Evolutionary conservation across 140 eudicot species (phyloP), one percentile per base, ranked within the genome.

Genomic region (Bidens hawaiensis): DNA sequence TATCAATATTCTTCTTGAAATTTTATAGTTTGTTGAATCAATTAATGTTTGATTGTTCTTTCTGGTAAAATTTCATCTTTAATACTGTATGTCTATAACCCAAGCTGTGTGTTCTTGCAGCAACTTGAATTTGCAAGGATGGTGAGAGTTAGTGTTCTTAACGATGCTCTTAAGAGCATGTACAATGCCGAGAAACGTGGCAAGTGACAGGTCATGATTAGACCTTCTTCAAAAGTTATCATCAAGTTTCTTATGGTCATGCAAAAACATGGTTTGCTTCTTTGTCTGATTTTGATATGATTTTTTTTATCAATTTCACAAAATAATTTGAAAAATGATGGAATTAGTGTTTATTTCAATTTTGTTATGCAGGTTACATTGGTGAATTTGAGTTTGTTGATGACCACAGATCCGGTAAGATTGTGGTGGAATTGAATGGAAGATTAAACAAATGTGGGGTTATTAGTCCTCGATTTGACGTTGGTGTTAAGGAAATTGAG

Each of bases 391-490:
- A 80, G 79, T 76, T 47, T n/a, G 86, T 80, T 58, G 86, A 80
- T 76, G 86, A 80, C 57, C 86, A 80, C 70, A 63, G 86, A 56
- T 67, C 86, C 14, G 86, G 86, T 36, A 80, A 80, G 30, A 80
- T 80, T 50, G 86, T 80, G 46, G 82, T 80, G 31, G 82, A 80
- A 54, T 47, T 80, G 59, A 80, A 80, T 9, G 86, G 86, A 24
- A 76, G 86, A 73, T 77, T 80, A 13, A 80, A 80, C 86, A 80
- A 80, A 19, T 80, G 86, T 68, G 86, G 85, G 17, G 86, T 80
- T 22, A 80, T 80, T 41, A 80, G 86, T 36, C 86, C 86, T 34
- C 69, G 86, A 8, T 80, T 80, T 68, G 82, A 80, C 33, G 82
- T 76, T 26, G 86, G 86, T 62, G 86, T 80, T 56, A 80, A 80